Base-by-base conservation (phyloP, 208 protist genomes). In the Tritrichomonas foetus region DNA sequence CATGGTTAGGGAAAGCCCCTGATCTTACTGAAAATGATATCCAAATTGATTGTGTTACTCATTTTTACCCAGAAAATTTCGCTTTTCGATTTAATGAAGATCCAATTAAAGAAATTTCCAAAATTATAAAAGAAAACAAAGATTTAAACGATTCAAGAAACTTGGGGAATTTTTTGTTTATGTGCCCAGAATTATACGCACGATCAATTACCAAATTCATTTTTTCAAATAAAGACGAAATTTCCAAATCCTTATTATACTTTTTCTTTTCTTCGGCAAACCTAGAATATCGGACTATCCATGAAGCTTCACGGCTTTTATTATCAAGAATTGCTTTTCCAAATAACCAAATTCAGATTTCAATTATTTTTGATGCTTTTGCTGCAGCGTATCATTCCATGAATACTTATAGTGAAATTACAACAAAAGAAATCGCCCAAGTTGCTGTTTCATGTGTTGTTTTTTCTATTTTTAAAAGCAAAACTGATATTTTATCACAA, bases 281-380 rank as follows among this genome's bases (percentile, higher is more conserved):
- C 11, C 74, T 47, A 8, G 74, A 82, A 49, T 82, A 33, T 50
- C 30, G 20, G 11, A 82, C 11, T 11, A 22, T 82, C 11, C 41
- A 33, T n/a, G 74, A 82, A 22, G n/a, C 74, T 53, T 13, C 41
- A 22, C 41, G 41, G 14, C n/a, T 47, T 20, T 82, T 25, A 25
- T 44, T 82, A 14, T 82, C 74, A 50, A 82, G 74, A 82, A 82
- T 82, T 53, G 74, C 74, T 49, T 82, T 82, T 50, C 74, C 74
- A 20, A 36, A 82, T 25, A 82, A 82, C 50, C n/a, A 82, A 82
- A 20, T 50, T 33, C 11, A n/a, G n/a, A 16, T 82, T 33, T 36
- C n/a, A 50, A 5, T 50, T 33, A 50, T 82, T 20, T 27, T 82
- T 50, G 41, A 82, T 82, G 50, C 41, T 9, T 82, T 82, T 36